Base-by-base conservation (phyloP, 2,329 filamentous ascomycete genomes). In the Fusarium proliferatum region DNA sequence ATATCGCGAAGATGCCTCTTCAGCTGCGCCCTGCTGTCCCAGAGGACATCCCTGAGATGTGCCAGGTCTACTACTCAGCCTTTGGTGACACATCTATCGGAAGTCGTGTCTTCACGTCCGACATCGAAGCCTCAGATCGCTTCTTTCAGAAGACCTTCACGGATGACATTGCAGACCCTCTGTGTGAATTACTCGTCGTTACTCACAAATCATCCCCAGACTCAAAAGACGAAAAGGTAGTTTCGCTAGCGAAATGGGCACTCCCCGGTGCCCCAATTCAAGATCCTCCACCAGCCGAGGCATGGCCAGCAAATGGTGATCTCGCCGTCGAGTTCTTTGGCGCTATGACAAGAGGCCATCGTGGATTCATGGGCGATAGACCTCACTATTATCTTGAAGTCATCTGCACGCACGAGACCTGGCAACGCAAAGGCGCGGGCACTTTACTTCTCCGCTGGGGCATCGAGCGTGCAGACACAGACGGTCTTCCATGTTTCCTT, bases 201-300 rank as follows among this genome's bases (percentile, higher is more conserved):
- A 79, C 80, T 9, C 51, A 63, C 9, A 83, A 75, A 15, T 34
- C 85, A 55, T 43, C 79, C 0, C 56, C 69, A n/a, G 61, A 73
- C n/a, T 39, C 64, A 5, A 45, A 67, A 7, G 57, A 69, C 0
- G 77, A 77, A 3, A 65, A 76, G 3, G 65, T 87, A 5, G 75
- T 88, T 30, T 85, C 84, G 2, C 87, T 86, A 63, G 83, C 84
- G 9, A 86, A 88, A 73, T 89, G 88, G 88, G 72, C 79, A 12
- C 74, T 80, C 6, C 82, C 82, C 0, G 78, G 71, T 3, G 69
- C 77, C 17, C 60, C 72, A 4, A 69, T 76, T 42, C 72, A 71
- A 10, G 76, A 74, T 51, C 76, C 77, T 1, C 71, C 76, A 33
- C 76, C 79, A 2, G 71, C 79, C 5, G 79, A 79, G 1, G 60